Percentiles rank a stretch among this genome's conserved stretches.
Conservation (phyloP, 768 basidiomycete genomes). For the Boletus rubropictus region DNA sequence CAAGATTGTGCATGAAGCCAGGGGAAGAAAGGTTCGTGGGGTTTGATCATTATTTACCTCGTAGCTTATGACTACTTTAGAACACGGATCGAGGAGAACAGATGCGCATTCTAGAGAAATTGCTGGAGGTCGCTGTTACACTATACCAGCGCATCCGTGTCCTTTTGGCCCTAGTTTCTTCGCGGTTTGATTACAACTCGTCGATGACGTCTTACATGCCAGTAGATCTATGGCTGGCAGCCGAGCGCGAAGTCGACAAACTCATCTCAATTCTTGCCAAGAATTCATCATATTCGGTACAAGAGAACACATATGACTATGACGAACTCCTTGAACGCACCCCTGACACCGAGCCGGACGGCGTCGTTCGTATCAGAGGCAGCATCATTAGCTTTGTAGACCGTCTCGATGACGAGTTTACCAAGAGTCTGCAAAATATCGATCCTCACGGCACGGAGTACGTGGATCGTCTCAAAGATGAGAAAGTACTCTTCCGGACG, state of each 20-base stretch:
- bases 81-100: constrained; percentile 96
- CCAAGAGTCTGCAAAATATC: constrained; percentile 93
- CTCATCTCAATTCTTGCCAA: constrained; percentile 73
- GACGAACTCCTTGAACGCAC: constrained; percentile 83
- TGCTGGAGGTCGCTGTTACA: constrained; percentile 80
- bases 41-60: neutral
- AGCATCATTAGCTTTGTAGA: constrained; percentile 96
- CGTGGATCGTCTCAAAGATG: constrained; percentile 93
- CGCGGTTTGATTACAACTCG: constrained; percentile 95
- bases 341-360: constrained; percentile 63
- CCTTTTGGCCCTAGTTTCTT: constrained; percentile 86
- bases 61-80: constrained; percentile 38
- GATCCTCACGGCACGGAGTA: constrained; percentile 99
- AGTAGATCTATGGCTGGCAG: constrained; percentile 81
- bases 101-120: constrained; percentile 82
- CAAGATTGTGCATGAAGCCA: constrained; percentile 84
- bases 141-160: constrained; percentile 93
- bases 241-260: constrained; percentile 83
- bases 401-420: constrained; percentile 96
- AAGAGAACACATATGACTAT: constrained; percentile 85
- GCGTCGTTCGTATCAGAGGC: constrained; percentile 83
- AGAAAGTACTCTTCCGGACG: constrained; percentile 88
- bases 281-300: constrained; percentile 74
- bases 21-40: constrained; percentile 85
- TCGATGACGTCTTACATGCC: constrained; percentile 86